A percentile compares a stretch with the other conserved stretches of the same genome.
Conservation (phyloP, 2,329 filamentous ascomycete genomes). For the Aspergillus alliaceus region DNA sequence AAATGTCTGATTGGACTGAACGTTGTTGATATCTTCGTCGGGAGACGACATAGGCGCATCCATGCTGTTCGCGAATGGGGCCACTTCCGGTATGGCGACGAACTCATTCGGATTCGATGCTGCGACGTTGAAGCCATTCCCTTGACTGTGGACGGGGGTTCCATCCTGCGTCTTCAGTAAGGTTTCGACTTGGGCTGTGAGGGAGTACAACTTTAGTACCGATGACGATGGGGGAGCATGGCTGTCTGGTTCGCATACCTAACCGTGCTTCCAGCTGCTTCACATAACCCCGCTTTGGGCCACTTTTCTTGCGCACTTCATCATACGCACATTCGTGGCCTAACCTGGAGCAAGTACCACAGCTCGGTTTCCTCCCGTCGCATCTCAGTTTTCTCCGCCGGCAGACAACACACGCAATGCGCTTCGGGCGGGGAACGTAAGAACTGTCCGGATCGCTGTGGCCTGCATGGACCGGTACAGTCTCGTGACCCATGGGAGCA, state of each 20-base stretch:
- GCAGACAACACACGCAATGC: conserved; percentile 92
- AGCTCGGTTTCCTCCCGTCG: conserved; percentile 80
- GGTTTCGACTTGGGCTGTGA: conserved; percentile 85
- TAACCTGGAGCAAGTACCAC: conserved; percentile 83
- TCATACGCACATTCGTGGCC: conserved; percentile 88
- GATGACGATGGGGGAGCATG: neutral
- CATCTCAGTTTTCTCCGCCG: conserved; percentile 89
- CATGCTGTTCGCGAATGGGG: conserved; percentile 21
- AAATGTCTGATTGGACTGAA: conserved; percentile 20
- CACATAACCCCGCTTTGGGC: conserved; percentile 90
- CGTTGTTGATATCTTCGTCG: conserved; percentile 23
- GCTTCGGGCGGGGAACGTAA: conserved; percentile 78
- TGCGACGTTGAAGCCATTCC: conserved; percentile 19
- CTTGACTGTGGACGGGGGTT: conserved; percentile 26
- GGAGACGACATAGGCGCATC: conserved; percentile 23
- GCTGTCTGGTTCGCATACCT: conserved; percentile 59
- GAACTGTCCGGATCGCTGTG: conserved; percentile 47
- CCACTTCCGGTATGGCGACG: conserved; percentile 24
- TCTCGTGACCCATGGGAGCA: conserved; percentile 14
- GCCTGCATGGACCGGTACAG: conserved; percentile 33
- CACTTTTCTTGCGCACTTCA: conserved; percentile 89
- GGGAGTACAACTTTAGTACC: conserved; percentile 12
- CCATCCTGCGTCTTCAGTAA: conserved; percentile 78
- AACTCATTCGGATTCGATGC: conserved; percentile 37
- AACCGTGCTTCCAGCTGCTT: conserved; percentile 90